These are phyloP conservation scores for Lipomyces orientalis DNA, from an alignment of 805 yeast genomes.

Conservation along the genomic window DNA sequence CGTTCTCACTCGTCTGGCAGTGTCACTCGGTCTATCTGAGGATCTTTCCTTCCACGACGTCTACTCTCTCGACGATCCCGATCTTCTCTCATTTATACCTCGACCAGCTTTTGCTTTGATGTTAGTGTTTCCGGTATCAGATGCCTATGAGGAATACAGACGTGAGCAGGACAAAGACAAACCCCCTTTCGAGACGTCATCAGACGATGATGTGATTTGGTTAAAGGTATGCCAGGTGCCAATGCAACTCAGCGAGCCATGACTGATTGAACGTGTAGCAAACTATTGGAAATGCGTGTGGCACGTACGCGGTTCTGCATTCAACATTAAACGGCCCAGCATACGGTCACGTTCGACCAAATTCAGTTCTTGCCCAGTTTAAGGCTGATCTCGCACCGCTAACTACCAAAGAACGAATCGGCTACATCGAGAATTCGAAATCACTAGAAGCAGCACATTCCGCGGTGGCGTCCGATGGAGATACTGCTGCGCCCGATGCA, in stretches of 20 bases:
- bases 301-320: constrained; percentile 86
- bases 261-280: constrained; percentile 54
- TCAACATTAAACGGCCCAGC: constrained; percentile 52
- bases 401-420: constrained; percentile 48
- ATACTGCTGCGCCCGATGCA: constrained; percentile 50
- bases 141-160: constrained; percentile 60
- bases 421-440: constrained; percentile 52
- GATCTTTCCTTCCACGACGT: constrained; percentile 75
- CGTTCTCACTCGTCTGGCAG: constrained; percentile 73
- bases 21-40: constrained; percentile 67
- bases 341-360: constrained; percentile 41
- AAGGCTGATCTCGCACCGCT: constrained; percentile 36
- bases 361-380: constrained; percentile 42
- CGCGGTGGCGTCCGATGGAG: constrained; percentile 47
- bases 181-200: constrained; percentile 28
- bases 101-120: constrained; percentile 78
- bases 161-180: constrained; percentile 48
- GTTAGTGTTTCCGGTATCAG: constrained; percentile 81
- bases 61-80: constrained; percentile 82
- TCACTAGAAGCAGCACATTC: constrained; percentile 51
- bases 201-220: constrained; percentile 61
- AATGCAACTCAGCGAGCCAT: neutral
- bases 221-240: constrained; percentile 43
- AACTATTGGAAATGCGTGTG: constrained; percentile 87
- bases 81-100: constrained; percentile 78